Evolutionary conservation across 441 rosid genomes (phyloP), one percentile per base, ranked within the genome.

Genomic region (Corymbia calophylla): DNA sequence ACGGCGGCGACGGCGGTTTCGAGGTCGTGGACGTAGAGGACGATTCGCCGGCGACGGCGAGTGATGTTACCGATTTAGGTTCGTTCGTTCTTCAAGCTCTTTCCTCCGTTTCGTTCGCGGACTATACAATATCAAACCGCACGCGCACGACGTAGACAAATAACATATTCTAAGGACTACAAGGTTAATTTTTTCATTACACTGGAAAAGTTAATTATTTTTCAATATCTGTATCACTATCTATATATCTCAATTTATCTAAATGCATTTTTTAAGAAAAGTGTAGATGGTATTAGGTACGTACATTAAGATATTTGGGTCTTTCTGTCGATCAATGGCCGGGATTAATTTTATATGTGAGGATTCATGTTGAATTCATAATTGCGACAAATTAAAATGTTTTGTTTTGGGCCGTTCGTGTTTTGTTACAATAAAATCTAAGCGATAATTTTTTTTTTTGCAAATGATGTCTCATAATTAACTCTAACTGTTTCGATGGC

Each of bases 61-160:
- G 99, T 89, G 99, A 96, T 88, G 94, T 96, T 87, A 95, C 98
- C 88, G 98, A 96, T 93, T 94, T 99, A 94, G 99, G 99, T 96
- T 93, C 94, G 95, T 86, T 13, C 66, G 49, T 55, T 53, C 27
- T 1, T 21, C 51, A 14, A 6, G n/a, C 60, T n/a, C 60, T 13
- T n/a, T 29, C 47, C 62, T 17, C 25, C 31, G 87, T 53, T 77
- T 23, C 17, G 18, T 21, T 44, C 84, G 27, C 44, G 51, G 84
- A 77, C 51, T 44, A 2, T 23, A 39, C 23, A 0, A 77, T 9
- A 11, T 77, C 84, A 39, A 3, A 23, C 10, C 51, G n/a, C 84
- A 23, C 14, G 51, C 84, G n/a, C 84, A 23, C 14, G 84, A 47
- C 12, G 51, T 12, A 44, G 51, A 23, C 51, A 6, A 73, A 73